Percentiles rank a stretch among this genome's conserved stretches.
Conservation (phyloP, 179 eudicot genomes). For the Pouteria campechiana region DNA sequence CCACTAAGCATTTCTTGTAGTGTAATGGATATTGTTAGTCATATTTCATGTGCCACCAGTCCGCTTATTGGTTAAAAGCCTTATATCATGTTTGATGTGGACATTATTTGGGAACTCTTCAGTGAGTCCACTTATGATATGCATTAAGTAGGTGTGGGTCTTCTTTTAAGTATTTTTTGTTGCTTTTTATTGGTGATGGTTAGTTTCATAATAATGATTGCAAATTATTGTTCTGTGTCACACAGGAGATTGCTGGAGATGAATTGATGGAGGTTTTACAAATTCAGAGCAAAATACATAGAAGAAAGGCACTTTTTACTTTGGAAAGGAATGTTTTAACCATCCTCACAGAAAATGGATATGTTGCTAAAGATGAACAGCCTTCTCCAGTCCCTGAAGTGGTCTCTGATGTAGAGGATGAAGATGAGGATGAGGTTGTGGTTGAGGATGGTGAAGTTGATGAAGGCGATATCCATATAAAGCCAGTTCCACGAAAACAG, state of each 20-base stretch:
- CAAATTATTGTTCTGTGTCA: too few species aligned
- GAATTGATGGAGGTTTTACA: conserved; percentile 69
- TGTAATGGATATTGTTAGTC: too few species aligned
- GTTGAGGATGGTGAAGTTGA: conserved; percentile 98
- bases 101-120: too few species aligned
- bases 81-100: too few species aligned
- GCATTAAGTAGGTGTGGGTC: too few species aligned
- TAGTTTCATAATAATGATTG: too few species aligned
- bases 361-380: conserved; percentile 56
- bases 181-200: too few species aligned
- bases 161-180: too few species aligned
- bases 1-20: too few species aligned
- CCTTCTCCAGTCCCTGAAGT: conserved; percentile 27
- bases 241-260: conserved; percentile 94
- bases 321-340: conserved; percentile 78
- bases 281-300: conserved; percentile 74
- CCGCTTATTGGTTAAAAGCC: too few species aligned
- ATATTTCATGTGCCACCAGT: too few species aligned
- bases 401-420: conserved; percentile 65
- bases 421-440: conserved; percentile 96
- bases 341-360: conserved; percentile 89
- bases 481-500: conserved; percentile 64
- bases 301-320: conserved; percentile 81
- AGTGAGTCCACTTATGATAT: too few species aligned
- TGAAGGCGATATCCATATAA: conserved; percentile 96